Conservation (phyloP, 2,329 filamentous ascomycete genomes). For the Dothideomycetidae sp. region DNA sequence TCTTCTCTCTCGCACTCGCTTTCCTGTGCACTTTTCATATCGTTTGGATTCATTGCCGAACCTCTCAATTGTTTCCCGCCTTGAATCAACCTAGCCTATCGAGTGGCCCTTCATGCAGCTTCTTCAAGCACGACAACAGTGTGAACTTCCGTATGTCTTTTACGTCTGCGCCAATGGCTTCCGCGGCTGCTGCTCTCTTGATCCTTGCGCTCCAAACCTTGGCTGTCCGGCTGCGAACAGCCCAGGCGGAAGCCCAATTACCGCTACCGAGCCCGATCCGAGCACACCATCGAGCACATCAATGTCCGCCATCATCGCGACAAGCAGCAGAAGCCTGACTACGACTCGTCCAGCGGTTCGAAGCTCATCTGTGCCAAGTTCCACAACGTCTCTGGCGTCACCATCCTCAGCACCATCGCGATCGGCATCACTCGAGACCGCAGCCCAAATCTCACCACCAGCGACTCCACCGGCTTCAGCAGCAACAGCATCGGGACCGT, state of each 20-base stretch:
- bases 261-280: not conserved
- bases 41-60: no score
- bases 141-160: conserved; percentile 1
- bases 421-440: not conserved
- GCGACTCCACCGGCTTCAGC: not conserved
- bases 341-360: not conserved
- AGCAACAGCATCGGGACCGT: not conserved
- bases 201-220: conserved; percentile 4
- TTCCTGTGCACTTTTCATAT: no score
- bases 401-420: conserved; percentile 4
- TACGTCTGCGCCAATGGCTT: conserved; percentile 9
- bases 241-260: not conserved
- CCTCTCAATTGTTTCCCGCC: no score
- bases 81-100: not conserved
- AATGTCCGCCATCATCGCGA: not conserved
- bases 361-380: not conserved
- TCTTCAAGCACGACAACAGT: conserved; percentile 4
- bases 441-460: no score
- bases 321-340: not conserved
- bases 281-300: conserved; percentile 1
- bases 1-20: no score
- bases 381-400: not conserved
- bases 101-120: conserved; percentile 3
- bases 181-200: conserved; percentile 4
- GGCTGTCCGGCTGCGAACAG: conserved; percentile 2